phyloP scores from a whole-genome alignment of 2,329 filamentous ascomycete genomes.

The Fusarium sp. region DNA sequence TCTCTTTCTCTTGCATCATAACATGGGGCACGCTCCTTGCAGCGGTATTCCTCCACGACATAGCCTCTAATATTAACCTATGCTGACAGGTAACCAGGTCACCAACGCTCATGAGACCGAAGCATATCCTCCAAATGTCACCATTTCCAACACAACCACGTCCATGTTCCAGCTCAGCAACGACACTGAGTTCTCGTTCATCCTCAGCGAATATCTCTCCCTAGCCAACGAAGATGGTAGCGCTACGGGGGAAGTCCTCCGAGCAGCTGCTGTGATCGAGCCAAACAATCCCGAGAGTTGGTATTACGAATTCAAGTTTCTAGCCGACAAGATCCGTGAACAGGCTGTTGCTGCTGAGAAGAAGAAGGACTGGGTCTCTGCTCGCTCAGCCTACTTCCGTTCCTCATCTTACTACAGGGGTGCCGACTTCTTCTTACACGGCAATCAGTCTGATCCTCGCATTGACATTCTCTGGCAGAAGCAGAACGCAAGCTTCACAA shows the following conservation, averaged over 20 bases:
- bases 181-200: slow-evolving; percentile 26
- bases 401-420: slow-evolving; percentile 55
- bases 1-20: background rate
- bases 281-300: slow-evolving; percentile 10
- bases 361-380: slow-evolving; percentile 24
- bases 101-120: background rate
- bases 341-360: background rate
- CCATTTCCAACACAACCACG: slow-evolving; percentile 12
- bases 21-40: background rate
- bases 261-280: slow-evolving; percentile 15
- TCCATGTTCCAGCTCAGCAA: slow-evolving; percentile 27
- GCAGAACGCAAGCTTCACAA: slow-evolving; percentile 51
- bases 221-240: slow-evolving; percentile 26
- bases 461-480: slow-evolving; percentile 52
- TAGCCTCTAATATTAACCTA: accelerated
- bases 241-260: slow-evolving; percentile 21
- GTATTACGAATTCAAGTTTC: slow-evolving; percentile 5
- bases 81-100: background rate
- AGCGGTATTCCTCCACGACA: background rate
- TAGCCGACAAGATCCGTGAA: background rate
- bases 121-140: background rate
- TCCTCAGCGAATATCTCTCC: slow-evolving; percentile 25
- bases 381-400: slow-evolving; percentile 46
- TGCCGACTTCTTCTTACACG: slow-evolving; percentile 56
- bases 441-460: slow-evolving; percentile 53